phyloP scores from a whole-genome alignment of 345 rosid species.

The Geranium rotundifolium region DNA sequence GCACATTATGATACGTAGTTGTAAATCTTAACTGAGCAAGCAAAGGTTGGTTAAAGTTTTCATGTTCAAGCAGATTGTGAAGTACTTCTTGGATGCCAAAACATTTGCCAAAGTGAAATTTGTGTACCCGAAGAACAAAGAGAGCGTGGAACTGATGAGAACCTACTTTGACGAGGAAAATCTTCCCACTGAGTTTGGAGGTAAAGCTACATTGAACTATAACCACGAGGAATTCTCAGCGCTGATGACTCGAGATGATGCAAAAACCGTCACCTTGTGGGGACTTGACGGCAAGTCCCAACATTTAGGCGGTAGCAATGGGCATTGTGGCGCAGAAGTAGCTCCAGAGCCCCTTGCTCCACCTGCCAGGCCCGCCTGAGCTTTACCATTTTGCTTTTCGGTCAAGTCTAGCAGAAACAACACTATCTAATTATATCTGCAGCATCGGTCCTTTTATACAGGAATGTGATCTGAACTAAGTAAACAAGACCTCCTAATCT shows the following conservation, averaged over 20 bases:
- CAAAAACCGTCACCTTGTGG: conserved; percentile 53
- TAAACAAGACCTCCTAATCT: no score
- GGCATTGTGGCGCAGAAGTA: conserved; percentile 43
- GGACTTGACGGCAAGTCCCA: conserved; percentile 36
- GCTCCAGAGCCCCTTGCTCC: conserved; percentile 44
- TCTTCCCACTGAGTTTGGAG: conserved; percentile 83
- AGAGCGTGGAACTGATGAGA: conserved; percentile 70
- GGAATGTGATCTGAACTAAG: no score
- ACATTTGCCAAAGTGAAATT: conserved; percentile 85
- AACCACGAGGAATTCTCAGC: conserved; percentile 79
- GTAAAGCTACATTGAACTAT: conserved; percentile 56
- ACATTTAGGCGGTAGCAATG: conserved; percentile 10
- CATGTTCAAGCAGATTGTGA: conserved; percentile 44
- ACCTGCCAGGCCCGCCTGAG: conserved; percentile 11
- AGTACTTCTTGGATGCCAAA: conserved; percentile 76
- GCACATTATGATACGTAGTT: not conserved
- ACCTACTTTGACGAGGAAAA: conserved; percentile 66
- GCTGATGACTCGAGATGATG: conserved; percentile 63
- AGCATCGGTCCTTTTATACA: no score
- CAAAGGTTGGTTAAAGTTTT: not conserved
- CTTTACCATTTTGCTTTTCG: not conserved
- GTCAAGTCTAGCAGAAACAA: no score
- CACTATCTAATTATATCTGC: no score
- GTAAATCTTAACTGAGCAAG: not conserved
- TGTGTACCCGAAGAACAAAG: conserved; percentile 78